Percentiles rank a stretch among this genome's conserved stretches.
Evolutionary conservation across 2,329 filamentous ascomycete species (phyloP).

Genomic region (Colletotrichum siamense): DNA sequence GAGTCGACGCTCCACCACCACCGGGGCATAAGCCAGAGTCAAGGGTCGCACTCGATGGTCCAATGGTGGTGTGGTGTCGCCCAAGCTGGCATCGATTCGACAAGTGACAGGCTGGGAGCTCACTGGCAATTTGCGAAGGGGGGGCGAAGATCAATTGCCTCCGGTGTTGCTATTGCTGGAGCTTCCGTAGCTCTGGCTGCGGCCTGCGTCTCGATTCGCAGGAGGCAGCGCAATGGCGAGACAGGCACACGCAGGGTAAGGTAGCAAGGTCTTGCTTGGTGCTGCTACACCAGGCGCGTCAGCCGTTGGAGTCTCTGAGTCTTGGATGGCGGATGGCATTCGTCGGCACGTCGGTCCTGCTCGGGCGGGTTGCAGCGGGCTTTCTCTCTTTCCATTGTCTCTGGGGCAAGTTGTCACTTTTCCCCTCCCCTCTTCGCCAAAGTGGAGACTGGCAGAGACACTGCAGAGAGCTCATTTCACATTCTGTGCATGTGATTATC

Average conservation of each 20-base stretch:
- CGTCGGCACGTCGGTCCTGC: background rate
- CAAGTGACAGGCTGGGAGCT: constrained; percentile 1
- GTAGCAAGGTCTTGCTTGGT: background rate
- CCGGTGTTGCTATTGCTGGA: background rate
- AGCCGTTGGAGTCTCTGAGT: background rate
- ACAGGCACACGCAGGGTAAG: background rate
- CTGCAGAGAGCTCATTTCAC: background rate
- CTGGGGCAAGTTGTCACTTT: background rate
- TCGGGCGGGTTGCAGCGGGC: background rate
- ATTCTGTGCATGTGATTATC: constrained; percentile 1
- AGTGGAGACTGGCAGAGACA: background rate
- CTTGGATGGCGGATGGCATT: background rate
- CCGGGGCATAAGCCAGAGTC: background rate
- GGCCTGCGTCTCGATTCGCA: background rate
- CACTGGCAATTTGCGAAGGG: background rate
- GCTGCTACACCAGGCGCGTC: constrained; percentile 6
- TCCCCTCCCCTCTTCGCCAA: background rate
- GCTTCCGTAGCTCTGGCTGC: background rate
- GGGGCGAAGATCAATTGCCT: background rate
- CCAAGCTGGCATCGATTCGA: background rate
- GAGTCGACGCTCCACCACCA: background rate
- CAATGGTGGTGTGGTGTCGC: constrained; percentile 10
- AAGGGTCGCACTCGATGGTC: background rate
- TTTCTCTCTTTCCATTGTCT: background rate
- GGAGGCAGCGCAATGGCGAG: background rate